Conservation (phyloP, 129 eudicot species). For the Helichrysum umbraculigerum region DNA sequence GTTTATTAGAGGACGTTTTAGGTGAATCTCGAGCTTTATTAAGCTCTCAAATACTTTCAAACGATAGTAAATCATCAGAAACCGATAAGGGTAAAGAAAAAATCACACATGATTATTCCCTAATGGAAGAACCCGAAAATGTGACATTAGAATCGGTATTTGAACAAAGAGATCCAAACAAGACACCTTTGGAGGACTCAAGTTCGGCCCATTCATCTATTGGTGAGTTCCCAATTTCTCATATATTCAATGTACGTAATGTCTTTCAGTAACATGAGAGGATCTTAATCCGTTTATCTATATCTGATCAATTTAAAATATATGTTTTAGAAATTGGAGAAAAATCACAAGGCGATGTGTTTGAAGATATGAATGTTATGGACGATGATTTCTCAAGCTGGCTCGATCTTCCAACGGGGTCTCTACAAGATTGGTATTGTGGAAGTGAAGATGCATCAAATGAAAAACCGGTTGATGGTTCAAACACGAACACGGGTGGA, state of each 20-base stretch:
- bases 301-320: not conserved
- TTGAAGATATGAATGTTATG: slow-evolving; percentile 37
- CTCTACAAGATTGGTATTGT: slow-evolving; percentile 53
- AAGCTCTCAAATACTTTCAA: slow-evolving; percentile 25
- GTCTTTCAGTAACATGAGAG: not conserved
- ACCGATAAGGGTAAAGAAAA: slow-evolving; percentile 28
- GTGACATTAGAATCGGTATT: slow-evolving; percentile 32
- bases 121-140: slow-evolving; percentile 42
- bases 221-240: slow-evolving; percentile 33
- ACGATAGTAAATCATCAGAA: slow-evolving; percentile 15
- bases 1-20: slow-evolving; percentile 75
- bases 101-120: slow-evolving; percentile 28
- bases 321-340: slow-evolving; percentile 17
- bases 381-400: slow-evolving; percentile 66
- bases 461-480: slow-evolving; percentile 32
- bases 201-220: slow-evolving; percentile 39
- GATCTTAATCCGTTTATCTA: not conserved
- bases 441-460: slow-evolving; percentile 33
- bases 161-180: slow-evolving; percentile 28
- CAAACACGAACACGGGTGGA: slow-evolving; percentile 17
- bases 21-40: slow-evolving; percentile 54
- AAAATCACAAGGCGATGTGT: slow-evolving; percentile 34
- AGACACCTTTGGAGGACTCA: slow-evolving; percentile 32
- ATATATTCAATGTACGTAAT: not conserved
- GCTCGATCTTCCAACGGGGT: slow-evolving; percentile 66